These are phyloP conservation scores for Oidiodendron maius DNA, from an alignment of 495 filamentous ascomycete species.

Conservation along the genomic window DNA sequence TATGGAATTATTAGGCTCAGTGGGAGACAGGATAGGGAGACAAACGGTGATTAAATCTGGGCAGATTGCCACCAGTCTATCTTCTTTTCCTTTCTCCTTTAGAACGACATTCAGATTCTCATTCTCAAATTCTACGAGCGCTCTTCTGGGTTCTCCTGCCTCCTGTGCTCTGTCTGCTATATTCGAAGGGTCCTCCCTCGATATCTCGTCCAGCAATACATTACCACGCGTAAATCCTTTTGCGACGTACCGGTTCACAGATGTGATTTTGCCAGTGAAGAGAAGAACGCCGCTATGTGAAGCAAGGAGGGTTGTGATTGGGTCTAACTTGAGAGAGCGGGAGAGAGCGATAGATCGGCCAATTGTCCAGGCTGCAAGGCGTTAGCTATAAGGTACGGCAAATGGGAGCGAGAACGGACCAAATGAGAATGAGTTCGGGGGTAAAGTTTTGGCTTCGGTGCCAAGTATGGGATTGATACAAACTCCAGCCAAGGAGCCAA, in stretches of 20 bases:
- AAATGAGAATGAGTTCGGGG: constrained; percentile 15
- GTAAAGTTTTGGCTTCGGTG: constrained; percentile 16
- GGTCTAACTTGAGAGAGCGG: constrained; percentile 29
- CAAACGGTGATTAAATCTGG: constrained; percentile 53
- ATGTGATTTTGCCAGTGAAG: constrained; percentile 22
- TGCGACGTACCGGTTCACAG: constrained; percentile 17
- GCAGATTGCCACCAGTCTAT: constrained; percentile 48
- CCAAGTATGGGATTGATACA: constrained; percentile 15
- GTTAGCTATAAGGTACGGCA: not conserved
- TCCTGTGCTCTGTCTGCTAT: constrained; percentile 8
- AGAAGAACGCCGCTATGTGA: constrained; percentile 25
- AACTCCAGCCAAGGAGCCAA: constrained; percentile 27
- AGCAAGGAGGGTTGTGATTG: constrained; percentile 39
- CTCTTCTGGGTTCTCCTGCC: constrained; percentile 16
- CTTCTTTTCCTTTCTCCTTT: constrained; percentile 17
- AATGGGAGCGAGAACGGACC: constrained; percentile 6
- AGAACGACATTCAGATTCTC: constrained; percentile 22
- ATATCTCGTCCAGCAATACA: constrained; percentile 12
- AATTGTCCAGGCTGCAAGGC: constrained; percentile 33
- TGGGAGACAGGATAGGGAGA: not conserved
- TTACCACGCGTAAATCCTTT: constrained; percentile 20
- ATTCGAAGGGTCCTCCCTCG: not conserved
- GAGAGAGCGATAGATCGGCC: constrained; percentile 38
- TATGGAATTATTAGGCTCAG: too few relatives aligned
- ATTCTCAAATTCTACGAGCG: constrained; percentile 23